Percentiles rank a stretch among this genome's conserved stretches.
Conservation (phyloP, 2,329 filamentous ascomycete genomes). For the Aureobasidium sp. region DNA sequence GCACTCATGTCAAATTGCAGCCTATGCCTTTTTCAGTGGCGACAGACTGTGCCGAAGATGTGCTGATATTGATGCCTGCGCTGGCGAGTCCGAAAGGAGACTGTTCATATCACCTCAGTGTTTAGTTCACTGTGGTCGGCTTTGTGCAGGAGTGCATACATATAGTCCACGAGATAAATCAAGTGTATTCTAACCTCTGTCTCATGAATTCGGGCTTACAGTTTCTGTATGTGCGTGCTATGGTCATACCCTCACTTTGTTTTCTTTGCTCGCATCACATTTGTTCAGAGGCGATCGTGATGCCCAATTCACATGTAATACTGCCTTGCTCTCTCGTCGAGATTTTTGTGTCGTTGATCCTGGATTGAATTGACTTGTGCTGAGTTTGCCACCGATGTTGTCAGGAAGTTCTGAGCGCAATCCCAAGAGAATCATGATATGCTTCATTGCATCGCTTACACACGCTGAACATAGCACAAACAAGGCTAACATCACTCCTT, state of each 20-base stretch:
- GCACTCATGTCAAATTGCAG: conserved; percentile 99
- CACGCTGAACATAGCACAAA: too few species aligned
- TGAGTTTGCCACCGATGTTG: too few species aligned
- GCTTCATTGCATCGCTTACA: too few species aligned
- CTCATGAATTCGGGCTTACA: not conserved
- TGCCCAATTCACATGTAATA: not conserved
- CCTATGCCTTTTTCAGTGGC: conserved; percentile 66
- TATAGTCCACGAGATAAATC: not conserved
- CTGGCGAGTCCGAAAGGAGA: conserved; percentile 23
- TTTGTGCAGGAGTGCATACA: conserved; percentile 23
- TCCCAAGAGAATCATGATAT: too few species aligned
- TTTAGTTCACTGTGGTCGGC: conserved; percentile 5
- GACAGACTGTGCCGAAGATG: conserved; percentile 92
- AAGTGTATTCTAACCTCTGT: not conserved
- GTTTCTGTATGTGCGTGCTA: not conserved
- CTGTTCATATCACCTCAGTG: conserved; percentile 15
- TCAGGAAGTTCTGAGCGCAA: too few species aligned
- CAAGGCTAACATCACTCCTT: too few species aligned
- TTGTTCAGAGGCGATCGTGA: not conserved
- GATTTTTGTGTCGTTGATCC: not conserved
- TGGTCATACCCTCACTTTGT: not conserved
- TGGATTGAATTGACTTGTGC: too few species aligned
- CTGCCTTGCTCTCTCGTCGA: not conserved
- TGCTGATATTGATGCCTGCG: conserved; percentile 62
- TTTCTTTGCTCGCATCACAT: not conserved